Base-by-base conservation (phyloP, 345 rosid species). In the Gossypium bickii region DNA sequence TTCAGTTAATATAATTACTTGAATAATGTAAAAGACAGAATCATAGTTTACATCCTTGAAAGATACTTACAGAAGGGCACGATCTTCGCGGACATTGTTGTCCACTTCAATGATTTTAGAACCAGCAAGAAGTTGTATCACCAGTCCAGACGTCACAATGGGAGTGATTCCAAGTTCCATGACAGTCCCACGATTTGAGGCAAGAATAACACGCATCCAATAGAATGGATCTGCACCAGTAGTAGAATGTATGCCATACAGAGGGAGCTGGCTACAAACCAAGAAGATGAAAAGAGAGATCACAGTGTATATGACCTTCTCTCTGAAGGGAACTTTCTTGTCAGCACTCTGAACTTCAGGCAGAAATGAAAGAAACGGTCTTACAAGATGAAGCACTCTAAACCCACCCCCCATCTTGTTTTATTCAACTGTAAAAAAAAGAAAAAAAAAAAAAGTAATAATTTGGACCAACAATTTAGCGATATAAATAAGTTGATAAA, bases 151-250 rank as follows among this genome's bases (percentile, higher is more conserved):
- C 0, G 92, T 89, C 27, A 88, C 92, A 68, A 89, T 88, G 1
- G 92, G 93, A 12, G 93, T 87, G 58, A 89, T 89, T 67, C 93
- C 93, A 17, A 89, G 89, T 81, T 90, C 90, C 94, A 90, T 88
- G 9, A 88, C 94, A 16, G 94, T 88, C 8, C 94, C 94, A 60
- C 94, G 94, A 72, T 79, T 90, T 0, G 94, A 90, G 0, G 92
- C 94, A 38, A 90, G 92, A 58, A 88, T 90, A 60, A 88, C 92
- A 74, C 91, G 92, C 90, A 90, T 88, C 94, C 92, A 88, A 63
- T 90, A 88, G 80, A 90, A 90, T 0, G 94, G 94, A 83, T 90
- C 92, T 0, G 92, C 94, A 22, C 91, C 92, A 0, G 92, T 90
- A 0, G 94, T 90, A 2, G 92, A 88, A 55, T 90, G 94, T 1